Conservation (phyloP, 1,284 basidiomycete genomes). For the Austropuccinia psidii region DNA sequence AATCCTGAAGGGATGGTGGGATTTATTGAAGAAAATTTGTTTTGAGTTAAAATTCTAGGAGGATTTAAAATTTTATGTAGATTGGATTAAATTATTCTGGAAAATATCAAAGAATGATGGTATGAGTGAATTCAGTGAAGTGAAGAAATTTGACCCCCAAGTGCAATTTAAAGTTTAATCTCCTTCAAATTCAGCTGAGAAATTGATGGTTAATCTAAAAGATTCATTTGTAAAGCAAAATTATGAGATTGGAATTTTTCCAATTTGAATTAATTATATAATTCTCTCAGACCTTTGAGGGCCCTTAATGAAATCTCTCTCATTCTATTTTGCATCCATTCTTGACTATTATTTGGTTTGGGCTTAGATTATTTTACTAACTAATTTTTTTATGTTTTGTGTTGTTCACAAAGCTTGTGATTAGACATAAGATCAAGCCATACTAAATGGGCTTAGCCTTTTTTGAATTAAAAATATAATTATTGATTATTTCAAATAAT, state of each 20-base stretch:
- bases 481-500: no score
- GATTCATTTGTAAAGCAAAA: background rate
- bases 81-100: conserved; percentile 22
- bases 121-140: background rate
- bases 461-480: no score
- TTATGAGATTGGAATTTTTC: background rate
- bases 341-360: no score
- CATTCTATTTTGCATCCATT: no score
- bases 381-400: no score
- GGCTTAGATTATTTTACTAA: no score
- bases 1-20: conserved; percentile 3
- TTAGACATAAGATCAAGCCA: no score
- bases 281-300: no score
- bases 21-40: background rate
- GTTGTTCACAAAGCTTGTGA: no score
- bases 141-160: background rate
- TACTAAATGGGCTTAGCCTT: no score
- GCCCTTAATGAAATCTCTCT: no score
- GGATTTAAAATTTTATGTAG: background rate
- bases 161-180: background rate
- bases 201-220: background rate
- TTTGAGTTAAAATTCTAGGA: background rate
- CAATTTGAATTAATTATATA: no score
- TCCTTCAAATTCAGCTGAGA: background rate
- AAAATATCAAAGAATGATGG: background rate